Base-by-base conservation (phyloP, 2,329 filamentous ascomycete genomes). In the Cladosporium colombiae region DNA sequence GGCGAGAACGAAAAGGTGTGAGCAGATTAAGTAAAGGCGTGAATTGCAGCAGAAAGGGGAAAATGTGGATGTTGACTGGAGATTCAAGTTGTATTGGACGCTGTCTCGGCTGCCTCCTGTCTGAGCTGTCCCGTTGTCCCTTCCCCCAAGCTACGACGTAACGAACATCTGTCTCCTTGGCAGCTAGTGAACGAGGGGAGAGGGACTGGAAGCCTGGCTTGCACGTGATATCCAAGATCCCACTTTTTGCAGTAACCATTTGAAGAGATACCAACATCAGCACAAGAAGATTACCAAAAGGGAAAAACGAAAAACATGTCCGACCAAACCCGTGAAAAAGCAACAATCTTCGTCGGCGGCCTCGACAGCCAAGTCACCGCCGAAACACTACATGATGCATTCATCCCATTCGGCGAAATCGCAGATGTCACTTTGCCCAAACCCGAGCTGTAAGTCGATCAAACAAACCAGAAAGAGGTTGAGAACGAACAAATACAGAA, bases 321-420 rank as follows among this genome's bases (percentile, higher is more conserved):
- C 35, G 93, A 97, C 78, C 83, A 89, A 62, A 83, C 91, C 60
- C 89, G 94, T 68, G 89, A 94, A 80, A 97, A 97, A 80, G 88
- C 91, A 55, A 99, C 95, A 13, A 85, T 99, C 68, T 96, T 96
- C 76, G 91, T 99, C 61, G 93, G 93, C 69, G 94, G 94, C 35
- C 87, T 99, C 60, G 89, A 95, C 71, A 87, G 89, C 68, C 84
- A 88, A 61, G 93, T 96, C 66, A 94, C 89, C 14, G 82, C 84
- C 44, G 85, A 87, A 67, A 91, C 89, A 68, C 83, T 99, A 56
- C 89, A 93, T 73, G 92, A 96, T 74, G 93, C 93, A 64, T 99
- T 99, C 81, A 87, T 99, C 65, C 95, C 96, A 0, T 99, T 99
- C 78, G 95, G 96, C 75, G 94, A 97, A 78, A 94, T 99, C 68